Conservation (phyloP, 2,329 filamentous ascomycete genomes). For the Fragosphaeria purpurea region DNA sequence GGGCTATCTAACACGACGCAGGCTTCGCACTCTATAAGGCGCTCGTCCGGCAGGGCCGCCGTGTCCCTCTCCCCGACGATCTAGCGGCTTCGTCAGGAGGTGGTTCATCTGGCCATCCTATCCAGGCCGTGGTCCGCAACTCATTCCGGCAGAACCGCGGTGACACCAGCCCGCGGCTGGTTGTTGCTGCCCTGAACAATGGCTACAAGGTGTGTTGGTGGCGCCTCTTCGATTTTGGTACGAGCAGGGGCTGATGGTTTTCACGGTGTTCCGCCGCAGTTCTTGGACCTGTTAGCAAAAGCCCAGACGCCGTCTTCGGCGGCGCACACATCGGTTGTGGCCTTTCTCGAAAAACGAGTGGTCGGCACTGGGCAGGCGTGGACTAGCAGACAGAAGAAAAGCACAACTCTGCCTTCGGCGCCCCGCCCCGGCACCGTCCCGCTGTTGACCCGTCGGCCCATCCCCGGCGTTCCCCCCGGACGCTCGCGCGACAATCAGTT, state of each 20-base stretch:
- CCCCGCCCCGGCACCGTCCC: slow-evolving; percentile 17
- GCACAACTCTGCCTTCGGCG: slow-evolving; percentile 9
- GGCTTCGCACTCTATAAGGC: slow-evolving; percentile 64
- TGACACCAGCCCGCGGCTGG: slow-evolving; percentile 48
- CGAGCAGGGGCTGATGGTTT: too few species aligned
- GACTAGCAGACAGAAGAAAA: background rate
- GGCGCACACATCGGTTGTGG: slow-evolving; percentile 31
- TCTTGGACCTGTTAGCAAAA: slow-evolving; percentile 24
- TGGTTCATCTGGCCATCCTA: slow-evolving; percentile 26
- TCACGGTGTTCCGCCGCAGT: slow-evolving; percentile 2
- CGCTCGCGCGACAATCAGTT: slow-evolving; percentile 7
- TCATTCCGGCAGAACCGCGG: slow-evolving; percentile 51
- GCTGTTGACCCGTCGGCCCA: slow-evolving; percentile 19
- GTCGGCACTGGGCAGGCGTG: background rate
- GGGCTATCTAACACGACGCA: slow-evolving; percentile 17
- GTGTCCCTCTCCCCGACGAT: slow-evolving; percentile 42
- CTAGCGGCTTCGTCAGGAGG: slow-evolving; percentile 22
- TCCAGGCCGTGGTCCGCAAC: slow-evolving; percentile 49
- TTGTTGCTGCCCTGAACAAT: slow-evolving; percentile 51
- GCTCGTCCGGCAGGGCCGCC: slow-evolving; percentile 49
- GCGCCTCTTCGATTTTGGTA: background rate
- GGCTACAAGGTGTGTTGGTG: slow-evolving; percentile 54
- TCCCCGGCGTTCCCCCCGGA: slow-evolving; percentile 12
- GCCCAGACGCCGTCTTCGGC: slow-evolving; percentile 26
- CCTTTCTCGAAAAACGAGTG: slow-evolving; percentile 26